Base-by-base conservation (phyloP, 306 rosid species). In the Rosa persica region DNA sequence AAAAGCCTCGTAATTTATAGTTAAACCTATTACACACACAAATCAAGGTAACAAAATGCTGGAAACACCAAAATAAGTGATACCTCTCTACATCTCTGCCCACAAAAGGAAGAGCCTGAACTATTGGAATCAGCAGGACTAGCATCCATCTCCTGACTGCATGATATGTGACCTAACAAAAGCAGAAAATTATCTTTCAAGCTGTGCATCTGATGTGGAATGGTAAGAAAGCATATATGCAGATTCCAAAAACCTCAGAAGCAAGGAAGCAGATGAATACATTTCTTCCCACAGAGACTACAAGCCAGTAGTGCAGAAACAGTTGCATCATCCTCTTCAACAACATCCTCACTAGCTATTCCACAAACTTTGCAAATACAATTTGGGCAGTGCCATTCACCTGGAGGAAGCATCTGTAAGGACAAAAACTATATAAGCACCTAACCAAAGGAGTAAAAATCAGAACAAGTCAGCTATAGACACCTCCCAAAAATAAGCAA, bases 311-410 rank as follows among this genome's bases (percentile, higher is more conserved):
- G 73, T 39, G 62, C 88, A 83, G 82, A 23, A 69, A 52, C 84
- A 73, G 79, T 60, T 61, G 78, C 61, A 70, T 72, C 81, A 64
- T 85, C 89, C 78, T 77, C 92, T 11, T 85, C 81, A 51, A 76
- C 65, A 81, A 51, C 76, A 78, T 44, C 76, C 73, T 69, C 88
- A 76, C 80, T 71, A 73, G 90, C 97, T 23, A 81, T 54, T 76
- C 92, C 94, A 86, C 99, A 95, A 83, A 82, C 84, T 84, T 91
- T 93, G 87, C 99, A 95, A 30, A 90, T 88, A 80, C 99, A 96
- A 80, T 96, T 93, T 72, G 96, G 94, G 81, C 99, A 96, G 77
- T 83, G 92, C 99, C 99, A 96, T 67, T 96, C 99, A 70, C 97
- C 99, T 0, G 88, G 87, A 34, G 99, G 98, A 81, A 89, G 97